Percentiles rank a stretch among this genome's conserved stretches.
These are phyloP conservation scores for Rhizodiscina lignyota DNA, from an alignment of 495 filamentous ascomycete species.

Conservation along the genomic window DNA sequence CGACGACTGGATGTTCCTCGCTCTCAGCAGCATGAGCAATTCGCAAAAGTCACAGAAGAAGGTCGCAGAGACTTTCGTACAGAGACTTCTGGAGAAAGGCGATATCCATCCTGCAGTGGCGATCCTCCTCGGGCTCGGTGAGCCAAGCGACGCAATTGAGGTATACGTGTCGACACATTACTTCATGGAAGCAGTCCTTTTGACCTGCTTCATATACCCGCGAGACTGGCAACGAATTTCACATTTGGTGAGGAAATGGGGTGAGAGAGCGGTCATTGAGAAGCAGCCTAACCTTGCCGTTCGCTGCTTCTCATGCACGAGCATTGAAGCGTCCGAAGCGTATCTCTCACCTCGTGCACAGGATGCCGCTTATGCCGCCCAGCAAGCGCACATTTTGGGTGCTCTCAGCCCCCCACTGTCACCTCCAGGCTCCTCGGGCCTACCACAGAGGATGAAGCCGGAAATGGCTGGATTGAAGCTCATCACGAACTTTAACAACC, in stretches of 20 bases:
- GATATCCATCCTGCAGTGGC: constrained; percentile 86
- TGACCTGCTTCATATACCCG: constrained; percentile 49
- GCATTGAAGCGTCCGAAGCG: constrained; percentile 39
- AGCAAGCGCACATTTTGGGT: constrained; percentile 9
- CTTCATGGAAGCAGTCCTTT: constrained; percentile 78
- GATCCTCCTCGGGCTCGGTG: constrained; percentile 79
- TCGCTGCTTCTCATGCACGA: constrained; percentile 43
- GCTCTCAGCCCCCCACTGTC: constrained; percentile 24
- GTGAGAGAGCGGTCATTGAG: constrained; percentile 74
- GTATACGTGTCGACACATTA: constrained; percentile 84
- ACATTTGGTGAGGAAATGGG: constrained; percentile 82
- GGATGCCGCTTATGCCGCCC: constrained; percentile 36
- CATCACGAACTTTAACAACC: constrained; percentile 60
- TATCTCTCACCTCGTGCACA: constrained; percentile 72
- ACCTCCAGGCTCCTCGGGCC: constrained; percentile 17
- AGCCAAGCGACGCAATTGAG: constrained; percentile 88
- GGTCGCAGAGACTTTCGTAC: constrained; percentile 81
- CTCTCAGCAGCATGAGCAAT: constrained; percentile 74
- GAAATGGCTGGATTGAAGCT: constrained; percentile 83
- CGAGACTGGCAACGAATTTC: constrained; percentile 79
- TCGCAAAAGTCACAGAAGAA: constrained; percentile 73
- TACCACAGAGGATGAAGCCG: constrained; percentile 23
- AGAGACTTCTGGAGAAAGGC: constrained; percentile 72
- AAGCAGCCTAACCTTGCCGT: constrained; percentile 82
- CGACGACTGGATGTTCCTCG: constrained; percentile 93